Evolutionary conservation across 2,329 filamentous ascomycete genomes (phyloP), one percentile per base, ranked within the genome.

Genomic region (Epicoccum sorghinum): DNA sequence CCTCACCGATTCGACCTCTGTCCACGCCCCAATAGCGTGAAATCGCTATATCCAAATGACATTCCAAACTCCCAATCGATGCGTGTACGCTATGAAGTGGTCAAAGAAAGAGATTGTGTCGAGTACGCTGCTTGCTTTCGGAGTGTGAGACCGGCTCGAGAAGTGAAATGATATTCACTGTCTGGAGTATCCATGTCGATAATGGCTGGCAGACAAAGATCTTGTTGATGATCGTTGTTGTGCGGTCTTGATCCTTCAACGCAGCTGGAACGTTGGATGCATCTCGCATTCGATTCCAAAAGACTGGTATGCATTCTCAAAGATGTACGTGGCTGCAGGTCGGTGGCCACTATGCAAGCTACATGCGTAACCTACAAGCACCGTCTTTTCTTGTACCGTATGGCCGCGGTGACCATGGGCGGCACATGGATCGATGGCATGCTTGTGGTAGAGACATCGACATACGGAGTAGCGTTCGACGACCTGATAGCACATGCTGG

Each of bases 391-490:
- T 62, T 91, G 85, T 52, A 93, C 79, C 40, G 68, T 66, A 69
- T 96, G 92, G 41, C 88, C 88, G 44, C 85, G 84, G 55, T 89
- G 86, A 57, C 89, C 89, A 71, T 91, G 91, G 32, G 85, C 81
- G 43, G 86, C 81, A 72, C 92, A 96, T 57, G 89, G 89, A 70
- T 96, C 92, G 66, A 96, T 83, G 42, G 90, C 87, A 74, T 96
- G 93, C 69, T 88, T 83, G 80, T 93, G 91, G 81, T 96, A 96
- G 65, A 93, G 82, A 77, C 92, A 96, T 60, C 87, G 85, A 82
- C 92, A 96, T 51, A 89, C 90, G 50, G 91, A 87, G 80, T 92
- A 96, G 55, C 90, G 83, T 76, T 96, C 92, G 66, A 93, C 81
- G 58, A 96, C 78, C 78, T 93, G 90, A 70, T 91, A 93, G 71